phyloP scores from a whole-genome alignment of 139 green algal genomes.

The Asterochloris erici region DNA sequence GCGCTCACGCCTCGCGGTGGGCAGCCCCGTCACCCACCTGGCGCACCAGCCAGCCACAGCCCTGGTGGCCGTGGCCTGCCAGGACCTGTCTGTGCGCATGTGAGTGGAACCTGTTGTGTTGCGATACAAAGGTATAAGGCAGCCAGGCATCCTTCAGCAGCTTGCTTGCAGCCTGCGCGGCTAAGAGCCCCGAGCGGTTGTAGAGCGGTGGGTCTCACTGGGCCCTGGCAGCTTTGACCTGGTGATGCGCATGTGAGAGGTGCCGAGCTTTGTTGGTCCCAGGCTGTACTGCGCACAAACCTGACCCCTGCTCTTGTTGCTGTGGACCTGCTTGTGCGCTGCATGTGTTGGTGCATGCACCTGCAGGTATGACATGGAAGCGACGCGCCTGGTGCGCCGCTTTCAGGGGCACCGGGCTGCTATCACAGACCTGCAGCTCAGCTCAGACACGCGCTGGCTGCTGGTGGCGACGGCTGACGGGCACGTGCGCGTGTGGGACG shows the following conservation, averaged over 20 bases:
- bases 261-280: no score
- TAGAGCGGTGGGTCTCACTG: no score
- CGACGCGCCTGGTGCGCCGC: slow-evolving; percentile 66
- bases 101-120: slow-evolving; percentile 21
- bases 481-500: slow-evolving; percentile 87
- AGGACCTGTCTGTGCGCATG: slow-evolving; percentile 57
- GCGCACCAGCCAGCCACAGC: slow-evolving; percentile 32
- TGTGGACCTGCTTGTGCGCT: background rate
- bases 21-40: slow-evolving; percentile 37
- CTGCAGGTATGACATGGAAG: slow-evolving; percentile 30
- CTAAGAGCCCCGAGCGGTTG: no score
- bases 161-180: no score
- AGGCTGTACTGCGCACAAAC: no score
- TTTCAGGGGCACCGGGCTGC: slow-evolving; percentile 82
- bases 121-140: no score
- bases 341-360: background rate
- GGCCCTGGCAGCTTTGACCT: background rate
- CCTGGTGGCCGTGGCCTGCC: slow-evolving; percentile 54
- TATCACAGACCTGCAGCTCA: slow-evolving; percentile 73
- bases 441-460: slow-evolving; percentile 82
- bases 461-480: slow-evolving; percentile 83
- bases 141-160: no score
- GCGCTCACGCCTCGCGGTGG: slow-evolving; percentile 37
- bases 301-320: no score
- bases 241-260: no score